Evolutionary conservation across 495 filamentous ascomycete genomes (phyloP), one percentile per base, ranked within the genome.

Genomic region (Aspergillus campestris): DNA sequence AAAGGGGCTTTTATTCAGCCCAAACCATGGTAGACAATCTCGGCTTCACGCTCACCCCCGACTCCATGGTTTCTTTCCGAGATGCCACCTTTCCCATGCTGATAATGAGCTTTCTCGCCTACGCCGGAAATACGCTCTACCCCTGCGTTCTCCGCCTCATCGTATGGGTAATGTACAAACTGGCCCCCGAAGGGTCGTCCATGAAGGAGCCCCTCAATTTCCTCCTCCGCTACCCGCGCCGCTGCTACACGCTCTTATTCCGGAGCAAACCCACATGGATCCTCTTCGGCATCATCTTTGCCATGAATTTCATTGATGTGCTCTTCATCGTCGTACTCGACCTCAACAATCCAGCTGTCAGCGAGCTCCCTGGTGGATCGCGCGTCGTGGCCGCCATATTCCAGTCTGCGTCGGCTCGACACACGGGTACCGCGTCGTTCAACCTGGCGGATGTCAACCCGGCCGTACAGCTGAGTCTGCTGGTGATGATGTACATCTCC

Each of bases 71-170:
- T 41, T 82, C 81, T 0, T 91, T 94, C 58, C 77, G 82, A 53
- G 79, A 69, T 12, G 81, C 84, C 5, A 67, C 74, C 0, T 81
- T 81, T 44, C 79, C 83, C 2, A 61, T 94, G 40, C 46, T 90
- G 3, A 44, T 89, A 34, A 79, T 85, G 58, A 79, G 69, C 12
- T 84, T 87, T 48, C 73, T 94, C n/a, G 83, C 88, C 48, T 75
- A 88, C 45, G 78, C 84, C 38, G 87, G 87, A 29, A 90, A 94
- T 51, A 92, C 86, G 0, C 82, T 82, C 8, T 92, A 89, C 48
- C 87, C 87, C 3, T 79, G 86, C 56, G 77, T 89, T 70, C 71
- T 94, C 15, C 81, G 87, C 14, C 80, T 89, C 56, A 67, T 82
- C 47, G 89, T 94, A 31, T 94, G 87, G 87, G 47, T 78, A 7